Conservation (phyloP, 2,329 filamentous ascomycete species). For the Colletotrichum agaves region DNA sequence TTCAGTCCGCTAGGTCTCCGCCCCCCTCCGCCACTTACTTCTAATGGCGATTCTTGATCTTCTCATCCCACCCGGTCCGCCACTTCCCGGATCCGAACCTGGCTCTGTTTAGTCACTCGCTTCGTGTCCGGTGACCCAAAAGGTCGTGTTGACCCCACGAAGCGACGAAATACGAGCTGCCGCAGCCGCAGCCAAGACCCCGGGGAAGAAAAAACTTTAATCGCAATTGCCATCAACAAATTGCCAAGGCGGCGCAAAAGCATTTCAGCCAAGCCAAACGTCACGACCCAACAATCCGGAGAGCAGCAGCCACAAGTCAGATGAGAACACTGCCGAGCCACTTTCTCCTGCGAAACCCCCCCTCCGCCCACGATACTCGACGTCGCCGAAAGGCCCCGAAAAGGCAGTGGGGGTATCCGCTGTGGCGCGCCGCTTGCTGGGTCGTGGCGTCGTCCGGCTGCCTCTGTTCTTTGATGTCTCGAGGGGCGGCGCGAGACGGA, state of each 20-base stretch:
- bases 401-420: background rate
- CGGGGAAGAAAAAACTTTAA: background rate
- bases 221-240: background rate
- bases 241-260: background rate
- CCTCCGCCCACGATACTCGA: background rate
- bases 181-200: background rate
- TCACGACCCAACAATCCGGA: constrained; percentile 18
- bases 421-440: constrained; percentile 22
- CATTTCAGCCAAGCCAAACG: constrained; percentile 19
- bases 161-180: constrained; percentile 16
- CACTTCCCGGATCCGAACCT: constrained; percentile 33
- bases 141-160: constrained; percentile 22
- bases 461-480: constrained; percentile 28
- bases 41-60: background rate
- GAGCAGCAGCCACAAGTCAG: background rate
- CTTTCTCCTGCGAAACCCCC: constrained; percentile 19
- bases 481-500: constrained; percentile 14
- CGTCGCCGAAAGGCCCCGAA: background rate
- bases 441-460: constrained; percentile 24
- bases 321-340: constrained; percentile 6
- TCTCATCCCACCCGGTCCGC: constrained; percentile 21
- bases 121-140: constrained; percentile 12
- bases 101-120: constrained; percentile 15
- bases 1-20: background rate
- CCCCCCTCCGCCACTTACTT: background rate